Evolutionary conservation across 169 alveolate genomes (phyloP).

Genomic region (Cryptosporidium viatorum): DNA sequence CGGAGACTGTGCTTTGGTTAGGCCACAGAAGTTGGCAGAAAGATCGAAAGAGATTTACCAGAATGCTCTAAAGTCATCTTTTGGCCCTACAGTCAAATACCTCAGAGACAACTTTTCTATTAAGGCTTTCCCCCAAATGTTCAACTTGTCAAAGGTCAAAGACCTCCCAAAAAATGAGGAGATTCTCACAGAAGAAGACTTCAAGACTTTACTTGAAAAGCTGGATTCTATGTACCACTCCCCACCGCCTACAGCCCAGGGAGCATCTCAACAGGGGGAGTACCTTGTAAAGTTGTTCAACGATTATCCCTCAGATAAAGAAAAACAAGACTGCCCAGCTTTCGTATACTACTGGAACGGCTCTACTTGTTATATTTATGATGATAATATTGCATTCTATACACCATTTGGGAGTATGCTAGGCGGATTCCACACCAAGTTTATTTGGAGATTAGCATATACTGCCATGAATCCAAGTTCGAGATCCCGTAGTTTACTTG

Average conservation of each 20-base stretch:
- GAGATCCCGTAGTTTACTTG: background rate
- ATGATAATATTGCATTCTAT: slow-evolving; percentile 41
- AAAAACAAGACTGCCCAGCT: slow-evolving; percentile 76
- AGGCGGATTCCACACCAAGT: slow-evolving; percentile 43
- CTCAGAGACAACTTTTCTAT: background rate
- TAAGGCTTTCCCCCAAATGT: slow-evolving; percentile 32
- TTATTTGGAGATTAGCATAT: slow-evolving; percentile 41
- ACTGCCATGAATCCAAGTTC: slow-evolving; percentile 16
- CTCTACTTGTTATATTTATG: slow-evolving; percentile 75
- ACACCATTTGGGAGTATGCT: slow-evolving; percentile 40
- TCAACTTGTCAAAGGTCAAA: slow-evolving; percentile 25
- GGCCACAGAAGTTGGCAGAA: slow-evolving; percentile 71
- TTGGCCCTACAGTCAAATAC: slow-evolving; percentile 37
- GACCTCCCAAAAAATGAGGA: slow-evolving; percentile 20
- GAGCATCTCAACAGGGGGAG: slow-evolving; percentile 79
- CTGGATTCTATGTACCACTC: slow-evolving; percentile 77
- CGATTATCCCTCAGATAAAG: slow-evolving; percentile 14
- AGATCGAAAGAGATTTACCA: slow-evolving; percentile 67
- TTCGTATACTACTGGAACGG: slow-evolving; percentile 78
- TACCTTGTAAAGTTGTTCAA: slow-evolving; percentile 78
- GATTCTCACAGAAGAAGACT: slow-evolving; percentile 11
- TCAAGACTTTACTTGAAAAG: slow-evolving; percentile 54
- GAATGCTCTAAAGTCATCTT: slow-evolving; percentile 23
- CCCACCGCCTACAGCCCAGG: slow-evolving; percentile 82
- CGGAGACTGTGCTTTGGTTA: slow-evolving; percentile 78